Base-by-base conservation (phyloP, 2,329 filamentous ascomycete genomes). In the Sordariomycetes sp. region DNA sequence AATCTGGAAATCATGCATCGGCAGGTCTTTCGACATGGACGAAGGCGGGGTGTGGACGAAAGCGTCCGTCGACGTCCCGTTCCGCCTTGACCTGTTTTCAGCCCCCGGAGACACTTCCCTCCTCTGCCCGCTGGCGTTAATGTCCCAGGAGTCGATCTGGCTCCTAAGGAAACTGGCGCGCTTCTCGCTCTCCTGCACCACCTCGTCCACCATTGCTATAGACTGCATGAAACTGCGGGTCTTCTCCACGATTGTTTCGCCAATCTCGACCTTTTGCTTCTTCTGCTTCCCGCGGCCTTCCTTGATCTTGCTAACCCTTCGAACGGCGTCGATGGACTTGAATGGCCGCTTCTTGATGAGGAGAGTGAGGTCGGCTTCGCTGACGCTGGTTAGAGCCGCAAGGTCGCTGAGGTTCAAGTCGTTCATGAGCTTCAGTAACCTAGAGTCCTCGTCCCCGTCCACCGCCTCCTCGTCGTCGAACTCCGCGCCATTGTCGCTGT, bases 1-100 rank as follows among this genome's bases (percentile, higher is more conserved):
- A 22, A 97, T 74, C 67, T 99, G 94, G 65, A 96, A 97, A 39
- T 94, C 86, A 67, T 97, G 96, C 75, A 99, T 84, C 45, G 80
- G 75, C 58, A 92, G 80, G 57, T 87, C 80, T 0, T 85, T 77
- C 34, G 82, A 80, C 88, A 99, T 94, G 56, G 86, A 80, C 3
- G 77, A 71, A 0, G 94, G 94, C 68, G 97, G 89, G 36, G 78
- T 56, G 32, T 55, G 45, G 20, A 58, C 58, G 39, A 58, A 58
- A 8, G 28, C 52, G 22, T 35, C 39, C 6, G 28, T 8, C 10
- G 53, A 25, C 5, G 32, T 32, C 4, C 51, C 51, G 51, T 28
- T 52, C 24, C 51, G 51, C 24, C 34, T 34, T 2, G 24, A 57
- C 62, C 65, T 34, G 66, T 66, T 54, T 69, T 71, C 25, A 25